Evolutionary conservation across 2,329 filamentous ascomycete species (phyloP).

Genomic region (Fusarium sp.): DNA sequence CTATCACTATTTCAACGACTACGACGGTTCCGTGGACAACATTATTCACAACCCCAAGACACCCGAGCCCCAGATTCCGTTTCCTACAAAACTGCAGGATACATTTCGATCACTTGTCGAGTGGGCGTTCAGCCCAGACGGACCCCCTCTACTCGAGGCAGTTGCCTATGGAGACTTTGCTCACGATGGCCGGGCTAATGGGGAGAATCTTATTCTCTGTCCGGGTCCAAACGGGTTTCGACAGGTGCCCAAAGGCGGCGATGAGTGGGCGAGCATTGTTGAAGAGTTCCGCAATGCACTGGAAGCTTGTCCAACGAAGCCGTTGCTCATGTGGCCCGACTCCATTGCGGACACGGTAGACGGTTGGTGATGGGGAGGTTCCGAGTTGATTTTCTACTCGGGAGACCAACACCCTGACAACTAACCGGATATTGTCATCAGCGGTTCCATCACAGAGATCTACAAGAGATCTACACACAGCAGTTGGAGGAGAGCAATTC

Average conservation of each 20-base stretch:
- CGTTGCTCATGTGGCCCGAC: not conserved
- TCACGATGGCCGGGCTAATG: not conserved
- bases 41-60: too few species aligned
- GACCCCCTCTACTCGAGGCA: not conserved
- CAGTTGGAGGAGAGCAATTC: fast-evolving
- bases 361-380: not conserved
- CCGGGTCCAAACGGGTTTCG: not conserved
- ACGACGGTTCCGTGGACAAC: too few species aligned
- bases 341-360: too few species aligned
- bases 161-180: not conserved
- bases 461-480: not conserved
- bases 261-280: not conserved
- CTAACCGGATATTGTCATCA: not conserved
- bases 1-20: too few species aligned
- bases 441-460: too few species aligned
- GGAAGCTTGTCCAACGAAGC: not conserved
- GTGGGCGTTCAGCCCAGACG: not conserved
- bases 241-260: not conserved
- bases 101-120: not conserved
- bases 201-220: not conserved
- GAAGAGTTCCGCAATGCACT: not conserved
- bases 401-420: not conserved
- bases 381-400: not conserved
- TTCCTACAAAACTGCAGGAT: not conserved
- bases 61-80: not conserved